These are phyloP conservation scores for Nothophaeocryptopus gaeumannii DNA, from an alignment of 2,329 filamentous ascomycete genomes.

Conservation along the genomic window DNA sequence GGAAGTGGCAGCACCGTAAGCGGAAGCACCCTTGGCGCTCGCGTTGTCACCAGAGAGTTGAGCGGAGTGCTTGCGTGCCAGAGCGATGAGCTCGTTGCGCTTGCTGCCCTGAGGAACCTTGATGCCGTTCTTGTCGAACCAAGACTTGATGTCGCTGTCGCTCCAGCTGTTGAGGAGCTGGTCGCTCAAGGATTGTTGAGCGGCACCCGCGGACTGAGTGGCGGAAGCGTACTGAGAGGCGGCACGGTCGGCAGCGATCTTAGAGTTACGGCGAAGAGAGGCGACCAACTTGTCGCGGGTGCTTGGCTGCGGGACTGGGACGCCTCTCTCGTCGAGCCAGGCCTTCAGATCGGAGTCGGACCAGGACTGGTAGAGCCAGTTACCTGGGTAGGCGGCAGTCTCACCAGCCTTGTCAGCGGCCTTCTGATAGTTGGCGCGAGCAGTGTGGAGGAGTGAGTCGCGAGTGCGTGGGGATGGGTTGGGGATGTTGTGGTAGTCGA, in stretches of 20 bases:
- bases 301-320: conserved; percentile 79
- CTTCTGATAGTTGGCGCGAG: conserved; percentile 76
- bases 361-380: conserved; percentile 93
- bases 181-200: conserved; percentile 74
- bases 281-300: conserved; percentile 86
- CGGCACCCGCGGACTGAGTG: conserved; percentile 53
- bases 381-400: conserved; percentile 79
- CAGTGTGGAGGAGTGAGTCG: conserved; percentile 74
- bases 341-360: conserved; percentile 89
- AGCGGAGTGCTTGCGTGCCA: conserved; percentile 83
- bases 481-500: conserved; percentile 82
- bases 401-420: conserved; percentile 73
- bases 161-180: conserved; percentile 86
- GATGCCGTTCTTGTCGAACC: conserved; percentile 86
- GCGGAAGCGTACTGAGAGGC: conserved; percentile 63
- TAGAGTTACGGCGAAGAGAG: conserved; percentile 84
- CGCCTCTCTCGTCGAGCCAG: conserved; percentile 85
- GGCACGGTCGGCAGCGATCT: conserved; percentile 44
- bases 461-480: conserved; percentile 83
- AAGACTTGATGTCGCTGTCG: conserved; percentile 85
- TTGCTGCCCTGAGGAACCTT: conserved; percentile 88
- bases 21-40: conserved; percentile 34
- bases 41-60: conserved; percentile 60
- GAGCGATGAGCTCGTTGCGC: conserved; percentile 81
- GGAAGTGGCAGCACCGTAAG: conserved; percentile 47